A percentile compares a stretch with the other conserved stretches of the same genome.
These are phyloP conservation scores for Geotrichum restrictum DNA, from an alignment of 1,139 yeast genomes.

Conservation along the genomic window DNA sequence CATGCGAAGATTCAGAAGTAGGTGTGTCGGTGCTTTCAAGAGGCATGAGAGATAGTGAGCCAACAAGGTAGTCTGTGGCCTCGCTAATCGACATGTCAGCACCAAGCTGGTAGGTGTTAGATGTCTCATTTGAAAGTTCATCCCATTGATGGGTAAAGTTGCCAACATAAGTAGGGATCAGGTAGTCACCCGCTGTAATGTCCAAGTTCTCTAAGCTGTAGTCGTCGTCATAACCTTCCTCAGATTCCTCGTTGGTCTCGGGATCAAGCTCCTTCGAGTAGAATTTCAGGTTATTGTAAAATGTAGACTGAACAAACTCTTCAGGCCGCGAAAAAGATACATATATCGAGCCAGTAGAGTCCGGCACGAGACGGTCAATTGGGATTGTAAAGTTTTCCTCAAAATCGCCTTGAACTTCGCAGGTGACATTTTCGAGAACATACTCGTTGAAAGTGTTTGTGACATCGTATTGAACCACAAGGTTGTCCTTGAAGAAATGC, in stretches of 20 bases:
- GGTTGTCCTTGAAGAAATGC: constrained; percentile 71
- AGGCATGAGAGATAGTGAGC: constrained; percentile 57
- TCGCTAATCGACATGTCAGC: constrained; percentile 45
- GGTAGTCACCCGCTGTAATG: constrained; percentile 75
- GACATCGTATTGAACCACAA: constrained; percentile 81
- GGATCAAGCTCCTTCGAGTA: constrained; percentile 78
- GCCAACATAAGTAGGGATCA: constrained; percentile 72
- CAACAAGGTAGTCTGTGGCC: constrained; percentile 46
- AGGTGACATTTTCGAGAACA: constrained; percentile 69
- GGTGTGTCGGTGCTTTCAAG: constrained; percentile 74
- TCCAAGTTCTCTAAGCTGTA: constrained; percentile 83
- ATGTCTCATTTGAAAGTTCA: constrained; percentile 58
- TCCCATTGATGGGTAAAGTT: constrained; percentile 74
- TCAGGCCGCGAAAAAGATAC: constrained; percentile 66
- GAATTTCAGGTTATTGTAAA: constrained; percentile 69
- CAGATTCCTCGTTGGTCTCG: constrained; percentile 65
- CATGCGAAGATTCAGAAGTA: constrained; percentile 57
- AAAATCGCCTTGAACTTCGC: constrained; percentile 55
- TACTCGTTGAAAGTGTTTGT: constrained; percentile 79
- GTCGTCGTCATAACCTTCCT: constrained; percentile 90
- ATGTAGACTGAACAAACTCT: constrained; percentile 48
- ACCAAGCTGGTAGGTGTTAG: constrained; percentile 57
- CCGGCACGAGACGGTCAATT: constrained; percentile 67
- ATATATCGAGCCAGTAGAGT: constrained; percentile 68
- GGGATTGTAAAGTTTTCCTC: constrained; percentile 67